Evolutionary conservation across 495 filamentous ascomycete species (phyloP).

Genomic region (Hypomontagnella monticulosa): DNA sequence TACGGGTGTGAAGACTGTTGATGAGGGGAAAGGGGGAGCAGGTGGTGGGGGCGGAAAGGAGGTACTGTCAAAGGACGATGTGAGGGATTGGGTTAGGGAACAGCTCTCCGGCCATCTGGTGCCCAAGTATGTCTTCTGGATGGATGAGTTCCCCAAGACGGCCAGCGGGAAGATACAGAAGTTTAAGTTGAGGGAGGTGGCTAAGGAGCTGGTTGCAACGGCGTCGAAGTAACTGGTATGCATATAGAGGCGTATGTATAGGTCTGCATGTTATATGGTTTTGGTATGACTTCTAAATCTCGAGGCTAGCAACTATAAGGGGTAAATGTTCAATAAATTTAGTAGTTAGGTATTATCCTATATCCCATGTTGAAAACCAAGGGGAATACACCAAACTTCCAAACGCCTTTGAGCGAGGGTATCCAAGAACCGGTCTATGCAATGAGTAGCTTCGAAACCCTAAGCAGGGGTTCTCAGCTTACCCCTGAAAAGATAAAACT

Average conservation of each 20-base stretch:
- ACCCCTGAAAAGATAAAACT: neutral
- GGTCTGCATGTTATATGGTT: neutral
- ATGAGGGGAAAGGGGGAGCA: conserved; percentile 30
- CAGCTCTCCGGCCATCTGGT: conserved; percentile 80
- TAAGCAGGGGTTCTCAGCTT: neutral
- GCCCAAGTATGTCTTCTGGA: conserved; percentile 90
- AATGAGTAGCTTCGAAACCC: conserved; percentile 1
- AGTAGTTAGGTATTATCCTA: conserved; percentile 8
- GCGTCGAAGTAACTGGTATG: neutral
- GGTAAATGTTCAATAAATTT: too few relatives aligned
- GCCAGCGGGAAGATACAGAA: conserved; percentile 98
- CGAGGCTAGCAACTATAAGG: too few relatives aligned
- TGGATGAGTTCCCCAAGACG: conserved; percentile 86
- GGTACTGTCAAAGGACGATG: conserved; percentile 61
- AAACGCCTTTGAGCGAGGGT: conserved; percentile 32
- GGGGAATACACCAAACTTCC: conserved; percentile 19
- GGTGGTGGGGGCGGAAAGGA: conserved; percentile 18
- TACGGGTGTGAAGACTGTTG: conserved; percentile 47
- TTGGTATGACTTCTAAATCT: too few relatives aligned
- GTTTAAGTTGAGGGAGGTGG: conserved; percentile 78
- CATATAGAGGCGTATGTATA: neutral
- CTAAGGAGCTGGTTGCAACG: conserved; percentile 28
- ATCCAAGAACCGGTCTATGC: conserved; percentile 14
- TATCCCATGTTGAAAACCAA: neutral
- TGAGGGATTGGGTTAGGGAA: conserved; percentile 76